Percentiles rank a stretch among this genome's conserved stretches.
Conservation (phyloP, 1,139 yeast genomes). For the Candida pseudoviswanathii region DNA sequence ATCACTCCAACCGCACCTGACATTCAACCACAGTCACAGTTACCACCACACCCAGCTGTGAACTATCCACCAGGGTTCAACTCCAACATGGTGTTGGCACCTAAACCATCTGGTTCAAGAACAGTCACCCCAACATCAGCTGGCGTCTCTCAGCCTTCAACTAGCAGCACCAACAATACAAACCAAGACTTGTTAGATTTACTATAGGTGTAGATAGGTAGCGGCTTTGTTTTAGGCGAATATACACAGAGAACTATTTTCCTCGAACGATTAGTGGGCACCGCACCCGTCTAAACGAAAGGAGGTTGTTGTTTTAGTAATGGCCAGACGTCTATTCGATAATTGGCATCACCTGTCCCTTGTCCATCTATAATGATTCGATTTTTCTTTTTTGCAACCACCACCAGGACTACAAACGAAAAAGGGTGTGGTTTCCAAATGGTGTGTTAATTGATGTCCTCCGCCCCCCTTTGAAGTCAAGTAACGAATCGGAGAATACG, state of each 20-base stretch:
- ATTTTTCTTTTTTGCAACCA: not conserved
- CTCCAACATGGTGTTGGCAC: conserved; percentile 23
- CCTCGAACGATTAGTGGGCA: not conserved
- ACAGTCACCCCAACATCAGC: conserved; percentile 2
- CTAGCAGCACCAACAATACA: not conserved
- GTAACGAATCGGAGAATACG: not conserved
- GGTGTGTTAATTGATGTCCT: too few relatives aligned
- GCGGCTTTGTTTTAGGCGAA: too few relatives aligned
- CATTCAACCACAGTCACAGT: not conserved
- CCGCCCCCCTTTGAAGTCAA: too few relatives aligned
- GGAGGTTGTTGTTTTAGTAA: not conserved
- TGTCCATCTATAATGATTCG: not conserved
- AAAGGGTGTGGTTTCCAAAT: too few relatives aligned
- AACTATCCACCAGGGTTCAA: conserved; percentile 36
- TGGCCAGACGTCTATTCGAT: not conserved
- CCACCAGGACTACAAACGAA: too few relatives aligned
- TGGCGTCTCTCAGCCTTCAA: not conserved
- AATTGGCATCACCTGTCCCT: not conserved
- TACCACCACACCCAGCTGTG: conserved; percentile 10
- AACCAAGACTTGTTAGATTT: conserved; percentile 15
- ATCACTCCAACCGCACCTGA: conserved; percentile 2
- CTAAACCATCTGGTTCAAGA: conserved; percentile 12
- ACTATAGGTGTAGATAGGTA: conserved; percentile 3
- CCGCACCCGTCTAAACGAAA: too few relatives aligned
- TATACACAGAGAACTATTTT: not conserved